Base-by-base conservation (phyloP, 1,139 yeast species). In the Candida labiduridarum region DNA sequence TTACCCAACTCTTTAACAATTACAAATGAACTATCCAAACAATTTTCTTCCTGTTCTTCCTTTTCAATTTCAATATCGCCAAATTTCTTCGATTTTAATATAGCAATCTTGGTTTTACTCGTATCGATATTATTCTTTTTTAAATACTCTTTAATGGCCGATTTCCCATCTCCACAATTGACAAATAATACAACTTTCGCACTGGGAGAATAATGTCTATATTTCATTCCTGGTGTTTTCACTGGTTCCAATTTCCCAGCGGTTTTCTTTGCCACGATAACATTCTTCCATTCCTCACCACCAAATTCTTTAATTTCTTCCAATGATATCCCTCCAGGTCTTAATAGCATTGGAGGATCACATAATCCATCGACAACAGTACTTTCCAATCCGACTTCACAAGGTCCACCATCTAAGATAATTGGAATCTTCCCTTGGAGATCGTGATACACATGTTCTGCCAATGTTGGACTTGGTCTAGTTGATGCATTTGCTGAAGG, bases 401-500 rank as follows among this genome's bases (percentile, higher is more conserved):
- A 88, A 1, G 86, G 65, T 0, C 99, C 99, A 12, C 98, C 99
- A 63, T 94, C 99, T 22, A 94, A 61, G 49, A 94, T 89, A 34
- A 84, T 65, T 0, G 97, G 97, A n/a, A 94, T 89, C 52, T 78
- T 82, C 1, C 91, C 94, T 1, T 86, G 64, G 46, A 94, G 69
- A 63, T 94, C 99, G 58, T 84, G 82, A 56, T 72, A 80, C 0
- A 94, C 99, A 66, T 94, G 99, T 16, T 77, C 69, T 1, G 99
- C 99, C 41, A 78, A 63, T 0, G 99, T 94, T 1, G 98, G 97
- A 40, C 96, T 88, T 1, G 99, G 99, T 49, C 90, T 75, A 0
- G 99, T 94, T 1, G 97, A 90, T 2, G 97, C 95, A 67, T 94
- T 94, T 7, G 99, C 99, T 1, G 96, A 89, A 0, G 99, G 99